Base-by-base conservation (phyloP, 2,329 filamentous ascomycete species). In the Amphichorda felina region DNA sequence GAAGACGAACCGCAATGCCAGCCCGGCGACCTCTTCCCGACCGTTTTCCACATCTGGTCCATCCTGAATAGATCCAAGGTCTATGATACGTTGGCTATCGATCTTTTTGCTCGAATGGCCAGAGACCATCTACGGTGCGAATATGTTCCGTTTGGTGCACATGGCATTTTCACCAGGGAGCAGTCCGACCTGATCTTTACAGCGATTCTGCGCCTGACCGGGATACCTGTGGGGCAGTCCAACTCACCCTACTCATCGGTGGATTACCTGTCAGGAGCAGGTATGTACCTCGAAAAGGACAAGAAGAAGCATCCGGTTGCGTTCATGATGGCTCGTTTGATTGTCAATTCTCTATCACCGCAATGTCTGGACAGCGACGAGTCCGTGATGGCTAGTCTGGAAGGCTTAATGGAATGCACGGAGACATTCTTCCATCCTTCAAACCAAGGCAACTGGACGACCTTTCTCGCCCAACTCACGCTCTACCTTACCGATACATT, bases 391-490 rank as follows among this genome's bases (percentile, higher is more conserved):
- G 75, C 81, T 24, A 85, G 83, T 44, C 70, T 98, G 5, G 89
- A 98, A 55, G 89, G 85, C 1, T 67, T 98, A 35, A 82, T 98
- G 45, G 83, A 96, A 55, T 91, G 88, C 3, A 82, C 96, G 32
- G 91, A 98, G 56, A 98, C 91, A 1, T 98, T 98, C 58, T 98
- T 95, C 66, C 91, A 98, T 50, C 91, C 91, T 2, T 98, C 91
- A 3, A 98, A 98, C 55, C 84, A 89, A 35, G 91, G 91, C 11
- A 66, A 66, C 11, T 98, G 91, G 91, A 94, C 89, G 2, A 86
- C 78, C 48, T 82, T 89, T 44, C 64, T 98, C 30, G 82, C 87
- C 3, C 89, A 96, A 56, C 68, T 98, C 36, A 84, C 91, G 5
- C 88, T 88, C 54, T 94, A 94, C 56, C 68, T 98, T 5, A 81